These are phyloP conservation scores for Xylariaceae sp. DNA, from an alignment of 2,329 filamentous ascomycete species.

Conservation along the genomic window DNA sequence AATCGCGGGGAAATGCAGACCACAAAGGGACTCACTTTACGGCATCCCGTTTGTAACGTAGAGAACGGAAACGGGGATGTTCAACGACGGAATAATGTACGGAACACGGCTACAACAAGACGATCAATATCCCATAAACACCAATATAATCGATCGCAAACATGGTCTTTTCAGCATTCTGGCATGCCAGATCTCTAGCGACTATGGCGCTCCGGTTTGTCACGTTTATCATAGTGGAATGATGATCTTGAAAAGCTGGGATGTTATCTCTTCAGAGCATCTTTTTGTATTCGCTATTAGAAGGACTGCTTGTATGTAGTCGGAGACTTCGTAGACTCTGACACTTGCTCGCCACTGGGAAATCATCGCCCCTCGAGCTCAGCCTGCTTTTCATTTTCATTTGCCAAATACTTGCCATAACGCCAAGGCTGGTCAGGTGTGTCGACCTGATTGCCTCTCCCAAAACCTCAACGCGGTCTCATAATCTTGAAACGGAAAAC, in stretches of 20 bases:
- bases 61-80: too few species aligned
- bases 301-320: neutral
- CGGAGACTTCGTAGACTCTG: conserved; percentile 1
- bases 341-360: neutral
- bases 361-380: conserved; percentile 1
- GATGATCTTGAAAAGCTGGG: neutral
- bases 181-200: neutral
- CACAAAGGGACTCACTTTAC: neutral
- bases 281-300: neutral
- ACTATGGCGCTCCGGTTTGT: neutral
- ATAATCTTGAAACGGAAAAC: neutral
- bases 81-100: too few species aligned
- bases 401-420: neutral
- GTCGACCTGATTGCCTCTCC: neutral
- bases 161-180: neutral
- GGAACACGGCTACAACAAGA: too few species aligned
- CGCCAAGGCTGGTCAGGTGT: neutral
- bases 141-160: neutral
- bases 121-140: neutral
- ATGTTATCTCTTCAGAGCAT: neutral
- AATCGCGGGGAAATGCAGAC: neutral
- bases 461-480: neutral
- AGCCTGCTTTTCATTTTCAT: neutral
- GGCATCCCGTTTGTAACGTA: neutral
- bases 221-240: neutral